Evolutionary conservation across 345 rosid species (phyloP).

Genomic region (Populus alba): DNA sequence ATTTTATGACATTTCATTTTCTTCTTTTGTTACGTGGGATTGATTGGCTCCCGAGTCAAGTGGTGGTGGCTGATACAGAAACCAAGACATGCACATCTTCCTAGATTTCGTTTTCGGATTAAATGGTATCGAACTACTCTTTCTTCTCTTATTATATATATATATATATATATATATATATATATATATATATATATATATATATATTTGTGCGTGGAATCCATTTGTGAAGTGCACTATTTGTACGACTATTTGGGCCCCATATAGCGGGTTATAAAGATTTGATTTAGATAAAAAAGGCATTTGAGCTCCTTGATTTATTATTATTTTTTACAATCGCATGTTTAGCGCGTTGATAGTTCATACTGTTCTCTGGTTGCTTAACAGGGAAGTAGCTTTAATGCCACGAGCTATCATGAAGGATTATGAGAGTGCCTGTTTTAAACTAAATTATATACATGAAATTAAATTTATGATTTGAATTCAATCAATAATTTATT

Average conservation of each 20-base stretch:
- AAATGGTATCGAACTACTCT: neutral
- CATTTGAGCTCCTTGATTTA: neutral
- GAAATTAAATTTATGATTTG: too few species aligned
- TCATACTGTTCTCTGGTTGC: neutral
- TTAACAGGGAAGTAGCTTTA: neutral
- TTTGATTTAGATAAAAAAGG: neutral
- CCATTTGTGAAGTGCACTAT: too few species aligned
- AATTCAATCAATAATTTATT: too few species aligned
- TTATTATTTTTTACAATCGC: too few species aligned
- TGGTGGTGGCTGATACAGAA: slow-evolving; percentile 1
- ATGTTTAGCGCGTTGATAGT: too few species aligned
- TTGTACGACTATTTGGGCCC: too few species aligned
- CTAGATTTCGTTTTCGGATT: neutral
- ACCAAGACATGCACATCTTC: neutral
- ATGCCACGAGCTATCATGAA: neutral
- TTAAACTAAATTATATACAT: too few species aligned
- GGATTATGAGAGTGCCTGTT: neutral
- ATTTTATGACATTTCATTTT: neutral
- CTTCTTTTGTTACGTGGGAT: neutral
- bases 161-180: too few species aligned
- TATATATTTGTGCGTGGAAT: too few species aligned
- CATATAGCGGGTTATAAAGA: too few species aligned
- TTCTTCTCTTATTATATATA: neutral
- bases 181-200: too few species aligned
- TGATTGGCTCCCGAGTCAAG: neutral